Conservation (phyloP, 2,329 filamentous ascomycete species). For the Pseudonectria buxi region DNA sequence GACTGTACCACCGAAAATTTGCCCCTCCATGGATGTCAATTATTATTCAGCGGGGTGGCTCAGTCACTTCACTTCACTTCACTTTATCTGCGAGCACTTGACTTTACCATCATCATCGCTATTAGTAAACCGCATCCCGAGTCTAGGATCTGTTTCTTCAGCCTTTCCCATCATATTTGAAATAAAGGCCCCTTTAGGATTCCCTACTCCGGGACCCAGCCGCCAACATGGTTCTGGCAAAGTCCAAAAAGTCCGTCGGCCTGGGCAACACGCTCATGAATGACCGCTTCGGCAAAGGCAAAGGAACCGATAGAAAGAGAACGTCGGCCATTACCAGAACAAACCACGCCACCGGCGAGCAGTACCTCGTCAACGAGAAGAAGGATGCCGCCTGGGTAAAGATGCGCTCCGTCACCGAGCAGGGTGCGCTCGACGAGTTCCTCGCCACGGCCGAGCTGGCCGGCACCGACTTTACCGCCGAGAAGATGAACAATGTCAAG, state of each 20-base stretch:
- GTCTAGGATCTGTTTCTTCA: too few species aligned
- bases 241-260: constrained; percentile 91
- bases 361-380: constrained; percentile 85
- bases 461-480: constrained; percentile 97
- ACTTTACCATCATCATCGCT: not conserved
- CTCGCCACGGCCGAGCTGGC: constrained; percentile 90
- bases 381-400: constrained; percentile 96
- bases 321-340: constrained; percentile 55
- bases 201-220: constrained; percentile 2
- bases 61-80: constrained; percentile 7
- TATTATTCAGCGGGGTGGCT: constrained; percentile 32
- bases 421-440: constrained; percentile 94
- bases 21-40: constrained; percentile 42
- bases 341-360: constrained; percentile 73
- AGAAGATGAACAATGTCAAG: constrained; percentile 98
- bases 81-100: constrained; percentile 12
- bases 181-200: constrained; percentile 10
- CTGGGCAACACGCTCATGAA: constrained; percentile 98
- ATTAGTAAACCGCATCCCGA: not conserved
- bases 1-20: constrained; percentile 33
- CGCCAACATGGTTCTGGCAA: constrained; percentile 57
- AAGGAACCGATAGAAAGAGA: constrained; percentile 75
- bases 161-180: constrained; percentile 4
- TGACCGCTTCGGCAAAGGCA: constrained; percentile 92
- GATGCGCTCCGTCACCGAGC: constrained; percentile 98